Evolutionary conservation across 1,284 basidiomycete species (phyloP), one percentile per base, ranked within the genome.

Genomic region (Leccinum griseonigrum): DNA sequence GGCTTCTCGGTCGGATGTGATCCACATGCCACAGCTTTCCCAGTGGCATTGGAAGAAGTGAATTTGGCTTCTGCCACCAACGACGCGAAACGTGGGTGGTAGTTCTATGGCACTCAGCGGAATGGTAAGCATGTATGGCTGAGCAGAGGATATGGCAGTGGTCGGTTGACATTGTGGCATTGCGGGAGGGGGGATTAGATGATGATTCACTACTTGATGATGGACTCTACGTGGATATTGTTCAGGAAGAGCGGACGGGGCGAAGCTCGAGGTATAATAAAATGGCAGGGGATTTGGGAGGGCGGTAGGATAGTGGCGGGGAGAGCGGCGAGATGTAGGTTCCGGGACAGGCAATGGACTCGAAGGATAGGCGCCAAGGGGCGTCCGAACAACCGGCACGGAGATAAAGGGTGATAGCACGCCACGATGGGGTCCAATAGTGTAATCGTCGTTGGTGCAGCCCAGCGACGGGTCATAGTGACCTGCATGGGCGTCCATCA

Each of bases 31-130:
- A 4, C 69, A 71, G 31, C 29, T 11, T 4, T 50, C 29, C 68
- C 70, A 73, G 6, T 34, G 31, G 28, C 69, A 71, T 13, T 16
- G 58, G 48, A 72, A 71, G 48, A 71, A 72, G 0, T 13, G 50
- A 4, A 52, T 6, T 1, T 18, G 46, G 22, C 38, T 40, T 40
- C 11, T 13, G 0, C 3, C 18, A 1, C 57, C 60, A 2, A 2
- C n/a, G n/a, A 5, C 5, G 2, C 14, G 13, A 32, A 22, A 3
- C 4, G 14, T 4, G 13, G 16, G 9, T 0, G 63, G 65, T 22
- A 69, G 65, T 28, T 66, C 63, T 3, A 72, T 29, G 1, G 28
- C 31, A 3, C 40, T 31, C 11, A 58, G 38, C 10, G 62, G 57
- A 56, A 72, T 63, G 9, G 57, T 63, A 26, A 57, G 9, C 2